Base-by-base conservation (phyloP, 108 stramenopile species). In the Halocafeteria seosinensis region DNA sequence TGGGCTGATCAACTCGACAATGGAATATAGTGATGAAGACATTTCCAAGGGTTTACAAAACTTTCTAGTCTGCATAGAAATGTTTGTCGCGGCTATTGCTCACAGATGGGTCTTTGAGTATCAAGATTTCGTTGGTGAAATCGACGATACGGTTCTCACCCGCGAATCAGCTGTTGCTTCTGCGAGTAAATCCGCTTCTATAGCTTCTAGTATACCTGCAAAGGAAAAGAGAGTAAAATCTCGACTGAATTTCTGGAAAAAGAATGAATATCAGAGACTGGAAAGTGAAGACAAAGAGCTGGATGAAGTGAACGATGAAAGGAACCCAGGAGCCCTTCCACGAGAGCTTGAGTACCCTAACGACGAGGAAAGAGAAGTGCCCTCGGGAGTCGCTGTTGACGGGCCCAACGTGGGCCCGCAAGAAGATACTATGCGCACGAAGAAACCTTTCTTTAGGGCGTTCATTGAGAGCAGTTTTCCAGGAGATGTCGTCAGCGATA, bases 1-100 rank as follows among this genome's bases (percentile, higher is more conserved):
- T 30, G 63, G 52, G 0, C 13, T 11, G 25, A 55, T 65, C 33
- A 34, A 28, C 34, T 2, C 2, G 28, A 63, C 23, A 2, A 50
- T 57, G 0, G 33, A 28, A n/a, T 34, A 28, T 62, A 26, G 62
- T 68, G 81, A 84, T 38, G 85, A 82, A 3, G 86, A 89, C 12
- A 85, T 89, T 51, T 88, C 86, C n/a, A 84, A 87, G 66, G 91
- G 87, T 11, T 69, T 92, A 2, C 86, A 89, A 67, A 90, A 92
- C 67, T 90, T 88, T 55, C 80, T 91, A 47, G 82, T 96, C 13
- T 89, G 88, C 70, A 74, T 93, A 3, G 94, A 96, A 68, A 96
- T 93, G 90, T 79, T 91, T 0, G 65, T 75, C 64, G 89, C 90
- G 72, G 84, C 94, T 0, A 77, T 91, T 42, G 89, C 87, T 2